These are phyloP conservation scores for Kwoniella sp. DNA, from an alignment of 768 basidiomycete genomes.

Conservation along the genomic window DNA sequence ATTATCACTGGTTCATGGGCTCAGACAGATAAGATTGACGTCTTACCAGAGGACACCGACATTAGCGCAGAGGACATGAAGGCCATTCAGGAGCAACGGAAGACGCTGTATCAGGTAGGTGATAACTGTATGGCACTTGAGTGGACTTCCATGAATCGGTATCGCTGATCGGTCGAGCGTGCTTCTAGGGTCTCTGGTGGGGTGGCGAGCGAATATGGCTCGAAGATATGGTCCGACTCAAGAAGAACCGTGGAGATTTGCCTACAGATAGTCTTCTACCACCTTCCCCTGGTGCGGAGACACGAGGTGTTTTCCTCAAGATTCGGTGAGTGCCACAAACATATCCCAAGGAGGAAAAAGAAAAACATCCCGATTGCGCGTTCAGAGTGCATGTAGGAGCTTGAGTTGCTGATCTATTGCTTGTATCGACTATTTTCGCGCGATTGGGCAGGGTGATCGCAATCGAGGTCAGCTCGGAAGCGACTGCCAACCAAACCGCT, in stretches of 20 bases:
- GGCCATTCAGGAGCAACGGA: slow-evolving; percentile 27
- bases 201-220: slow-evolving; percentile 85
- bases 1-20: slow-evolving; percentile 35
- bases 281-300: slow-evolving; percentile 31
- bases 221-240: slow-evolving; percentile 76
- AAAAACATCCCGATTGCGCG: too few species aligned
- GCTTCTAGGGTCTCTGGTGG: slow-evolving; percentile 70
- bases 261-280: slow-evolving; percentile 25
- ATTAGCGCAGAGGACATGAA: slow-evolving; percentile 30
- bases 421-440: too few species aligned
- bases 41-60: slow-evolving; percentile 25
- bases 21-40: slow-evolving; percentile 44
- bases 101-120: slow-evolving; percentile 45
- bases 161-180: background rate
- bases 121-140: too few species aligned
- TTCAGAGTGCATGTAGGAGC: too few species aligned
- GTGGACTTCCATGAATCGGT: too few species aligned
- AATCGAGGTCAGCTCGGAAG: slow-evolving; percentile 29
- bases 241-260: slow-evolving; percentile 32
- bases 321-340: slow-evolving; percentile 38
- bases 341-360: too few species aligned
- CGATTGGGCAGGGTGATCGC: slow-evolving; percentile 25
- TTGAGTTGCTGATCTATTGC: too few species aligned
- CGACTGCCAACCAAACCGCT: slow-evolving; percentile 1
- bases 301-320: slow-evolving; percentile 36